Conservation (phyloP, 2,329 filamentous ascomycete species). For the Fusarium dlaminii region DNA sequence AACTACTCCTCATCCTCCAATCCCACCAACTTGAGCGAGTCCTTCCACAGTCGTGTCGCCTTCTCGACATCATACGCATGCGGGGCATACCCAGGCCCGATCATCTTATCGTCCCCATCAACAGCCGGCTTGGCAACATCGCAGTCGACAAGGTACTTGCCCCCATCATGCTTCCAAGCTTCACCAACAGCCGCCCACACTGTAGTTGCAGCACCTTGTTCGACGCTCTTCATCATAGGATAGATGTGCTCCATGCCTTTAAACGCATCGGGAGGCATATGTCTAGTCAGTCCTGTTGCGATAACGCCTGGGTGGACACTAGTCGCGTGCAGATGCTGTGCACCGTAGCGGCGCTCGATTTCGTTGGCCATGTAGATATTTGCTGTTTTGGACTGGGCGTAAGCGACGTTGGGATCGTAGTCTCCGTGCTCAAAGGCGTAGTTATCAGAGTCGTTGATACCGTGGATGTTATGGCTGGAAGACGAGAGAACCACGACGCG, state of each 20-base stretch:
- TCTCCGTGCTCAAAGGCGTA: constrained; percentile 12
- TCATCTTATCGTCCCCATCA: not conserved
- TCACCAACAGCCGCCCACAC: not conserved
- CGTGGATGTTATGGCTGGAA: constrained; percentile 46
- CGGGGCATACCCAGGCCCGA: not conserved
- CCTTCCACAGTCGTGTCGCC: not conserved
- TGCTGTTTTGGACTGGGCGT: constrained; percentile 35
- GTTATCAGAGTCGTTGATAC: constrained; percentile 15
- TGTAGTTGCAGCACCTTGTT: not conserved
- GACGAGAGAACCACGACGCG: constrained; percentile 59
- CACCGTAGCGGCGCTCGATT: constrained; percentile 29
- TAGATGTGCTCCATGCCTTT: not conserved
- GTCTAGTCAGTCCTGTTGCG: not conserved
- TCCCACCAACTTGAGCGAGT: not conserved
- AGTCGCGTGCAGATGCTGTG: constrained; percentile 15
- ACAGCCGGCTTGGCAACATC: not conserved
- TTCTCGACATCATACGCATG: not conserved
- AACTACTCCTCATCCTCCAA: not conserved
- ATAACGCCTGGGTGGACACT: constrained; percentile 27
- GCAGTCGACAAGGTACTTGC: not conserved
- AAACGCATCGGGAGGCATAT: not conserved
- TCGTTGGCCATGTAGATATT: constrained; percentile 40
- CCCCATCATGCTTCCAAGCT: not conserved
- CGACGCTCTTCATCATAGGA: not conserved
- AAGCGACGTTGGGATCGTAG: constrained; percentile 22